These are phyloP conservation scores for Magnusiomyces starmeri DNA, from an alignment of 1,139 yeast genomes.

Conservation along the genomic window DNA sequence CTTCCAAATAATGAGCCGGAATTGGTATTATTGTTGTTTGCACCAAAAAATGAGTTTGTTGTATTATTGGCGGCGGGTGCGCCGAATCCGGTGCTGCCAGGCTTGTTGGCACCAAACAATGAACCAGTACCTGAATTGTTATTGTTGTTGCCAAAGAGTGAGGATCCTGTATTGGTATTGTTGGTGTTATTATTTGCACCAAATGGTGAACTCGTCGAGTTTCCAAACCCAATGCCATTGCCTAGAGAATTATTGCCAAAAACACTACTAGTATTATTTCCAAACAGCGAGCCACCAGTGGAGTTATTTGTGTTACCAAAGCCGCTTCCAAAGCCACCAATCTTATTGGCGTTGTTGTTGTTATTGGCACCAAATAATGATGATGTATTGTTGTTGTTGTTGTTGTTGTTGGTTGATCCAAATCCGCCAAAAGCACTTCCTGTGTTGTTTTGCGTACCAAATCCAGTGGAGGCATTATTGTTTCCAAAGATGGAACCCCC, in stretches of 20 bases:
- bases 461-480: not conserved
- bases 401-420: conserved; percentile 2
- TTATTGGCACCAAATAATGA: conserved; percentile 20
- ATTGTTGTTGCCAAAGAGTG: conserved; percentile 28
- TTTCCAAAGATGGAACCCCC: conserved; percentile 3
- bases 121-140: conserved; percentile 23
- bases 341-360: conserved; percentile 9
- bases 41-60: conserved; percentile 19
- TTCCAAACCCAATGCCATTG: conserved; percentile 9
- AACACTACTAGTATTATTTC: not conserved
- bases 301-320: conserved; percentile 13
- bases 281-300: conserved; percentile 3
- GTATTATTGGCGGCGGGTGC: conserved; percentile 19
- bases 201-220: conserved; percentile 25
- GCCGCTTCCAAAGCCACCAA: conserved; percentile 6
- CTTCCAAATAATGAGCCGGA: no score
- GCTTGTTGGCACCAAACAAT: conserved; percentile 21
- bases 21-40: conserved; percentile 17
- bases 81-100: conserved; percentile 17
- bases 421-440: conserved; percentile 1
- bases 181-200: conserved; percentile 28
- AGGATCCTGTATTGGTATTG: conserved; percentile 11
- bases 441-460: conserved; percentile 9
- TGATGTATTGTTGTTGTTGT: conserved; percentile 11
- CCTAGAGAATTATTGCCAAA: not conserved